A percentile compares a stretch with the other conserved stretches of the same genome.
Conservation (phyloP, 345 rosid genomes). For the Eucalyptus tenuipes region DNA sequence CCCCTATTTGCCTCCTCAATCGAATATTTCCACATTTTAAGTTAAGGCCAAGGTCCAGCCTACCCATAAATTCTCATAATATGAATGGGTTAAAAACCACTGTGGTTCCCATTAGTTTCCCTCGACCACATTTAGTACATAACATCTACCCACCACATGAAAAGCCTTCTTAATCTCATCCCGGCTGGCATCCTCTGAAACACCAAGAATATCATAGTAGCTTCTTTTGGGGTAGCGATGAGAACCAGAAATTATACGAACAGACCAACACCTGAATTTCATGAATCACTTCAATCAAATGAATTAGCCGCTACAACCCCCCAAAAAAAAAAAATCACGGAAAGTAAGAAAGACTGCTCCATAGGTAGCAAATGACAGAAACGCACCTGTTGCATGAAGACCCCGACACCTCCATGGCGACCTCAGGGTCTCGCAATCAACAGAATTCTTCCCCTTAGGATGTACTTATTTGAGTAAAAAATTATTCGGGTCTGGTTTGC, state of each 20-base stretch:
- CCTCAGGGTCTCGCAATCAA: constrained; percentile 12
- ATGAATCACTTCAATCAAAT: not conserved
- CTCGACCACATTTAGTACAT: not conserved
- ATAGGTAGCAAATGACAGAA: not conserved
- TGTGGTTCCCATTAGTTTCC: not conserved
- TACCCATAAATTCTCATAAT: too few relatives aligned
- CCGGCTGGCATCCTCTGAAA: constrained; percentile 45
- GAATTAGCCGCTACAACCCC: not conserved
- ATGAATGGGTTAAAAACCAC: not conserved
- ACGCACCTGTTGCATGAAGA: constrained; percentile 58
- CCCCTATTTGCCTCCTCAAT: too few relatives aligned
- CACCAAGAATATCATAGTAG: constrained; percentile 72
- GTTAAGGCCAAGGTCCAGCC: too few relatives aligned
- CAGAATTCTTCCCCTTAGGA: not conserved
- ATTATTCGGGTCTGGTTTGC: not conserved
- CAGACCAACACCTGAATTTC: not conserved
- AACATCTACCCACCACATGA: constrained; percentile 31
- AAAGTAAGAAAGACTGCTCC: not conserved
- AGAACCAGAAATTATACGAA: constrained; percentile 13
- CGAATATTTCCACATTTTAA: too few relatives aligned
- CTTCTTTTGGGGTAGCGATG: constrained; percentile 19
- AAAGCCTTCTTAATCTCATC: constrained; percentile 81
- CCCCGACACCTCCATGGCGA: constrained; percentile 14
- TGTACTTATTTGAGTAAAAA: not conserved
- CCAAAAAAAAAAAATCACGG: too few relatives aligned